Conservation (phyloP, 441 rosid species). For the California macrophylla region DNA sequence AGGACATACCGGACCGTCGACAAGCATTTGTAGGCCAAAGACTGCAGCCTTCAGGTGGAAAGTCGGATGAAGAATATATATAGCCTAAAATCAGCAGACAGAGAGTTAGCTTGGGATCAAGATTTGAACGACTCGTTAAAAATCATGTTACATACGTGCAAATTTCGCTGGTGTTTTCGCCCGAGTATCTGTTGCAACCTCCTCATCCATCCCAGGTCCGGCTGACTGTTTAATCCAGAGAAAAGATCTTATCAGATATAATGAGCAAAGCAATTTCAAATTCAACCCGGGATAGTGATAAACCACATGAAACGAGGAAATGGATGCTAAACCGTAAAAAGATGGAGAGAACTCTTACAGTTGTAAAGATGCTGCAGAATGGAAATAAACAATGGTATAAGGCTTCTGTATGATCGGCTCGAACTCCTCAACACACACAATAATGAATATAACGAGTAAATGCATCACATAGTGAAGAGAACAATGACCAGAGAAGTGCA, state of each 20-base stretch:
- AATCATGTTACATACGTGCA: conserved; percentile 50
- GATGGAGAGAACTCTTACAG: conserved; percentile 45
- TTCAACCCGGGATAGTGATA: neutral
- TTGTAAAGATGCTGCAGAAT: conserved; percentile 93
- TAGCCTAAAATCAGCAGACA: conserved; percentile 42
- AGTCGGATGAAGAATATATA: conserved; percentile 91
- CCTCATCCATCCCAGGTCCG: conserved; percentile 98
- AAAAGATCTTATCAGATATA: neutral
- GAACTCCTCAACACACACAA: conserved; percentile 55
- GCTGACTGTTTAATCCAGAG: conserved; percentile 50
- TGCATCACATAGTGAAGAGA: no score
- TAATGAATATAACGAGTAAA: no score
- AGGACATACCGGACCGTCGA: conserved; percentile 61
- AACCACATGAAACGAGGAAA: neutral
- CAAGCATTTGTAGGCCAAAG: conserved; percentile 67
- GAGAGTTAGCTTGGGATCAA: conserved; percentile 8
- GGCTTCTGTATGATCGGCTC: conserved; percentile 94
- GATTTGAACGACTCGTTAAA: neutral
- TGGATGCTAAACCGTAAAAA: neutral
- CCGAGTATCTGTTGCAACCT: conserved; percentile 88
- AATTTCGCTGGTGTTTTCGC: conserved; percentile 84
- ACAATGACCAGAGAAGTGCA: no score
- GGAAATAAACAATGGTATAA: conserved; percentile 81
- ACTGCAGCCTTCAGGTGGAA: conserved; percentile 74
- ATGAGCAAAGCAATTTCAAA: neutral